Base-by-base conservation (phyloP, 108 stramenopile genomes). In the Cyclotella choctawhatcheeana region DNA sequence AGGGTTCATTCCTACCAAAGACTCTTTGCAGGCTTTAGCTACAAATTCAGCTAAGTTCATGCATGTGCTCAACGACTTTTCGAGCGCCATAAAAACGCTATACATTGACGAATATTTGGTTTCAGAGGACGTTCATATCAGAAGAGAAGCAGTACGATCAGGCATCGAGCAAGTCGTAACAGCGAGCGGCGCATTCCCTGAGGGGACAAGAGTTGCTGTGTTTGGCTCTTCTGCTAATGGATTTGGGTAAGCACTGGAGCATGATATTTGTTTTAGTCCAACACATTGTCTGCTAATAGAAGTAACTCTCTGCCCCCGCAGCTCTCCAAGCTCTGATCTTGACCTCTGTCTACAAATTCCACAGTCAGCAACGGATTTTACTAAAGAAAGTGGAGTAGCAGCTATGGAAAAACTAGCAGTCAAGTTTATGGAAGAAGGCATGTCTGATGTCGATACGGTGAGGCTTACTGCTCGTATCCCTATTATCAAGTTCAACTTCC, bases 391-490 rank as follows among this genome's bases (percentile, higher is more conserved):
- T 40, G 94, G 94, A 29, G 77, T 87, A 8, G 47, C 64, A 18
- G 91, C 89, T 1, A 96, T 96, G 95, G 77, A 88, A 16, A 78
- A 76, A 18, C 76, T 97, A 2, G 93, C 91, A 17, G 66, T 83
- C 26, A 67, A 82, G 12, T 77, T 99, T 59, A 59, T 81, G 29
- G 59, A 56, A 44, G 74, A 71, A 20, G 96, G 92, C 31, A 93
- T 97, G 91, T 26, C 65, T 56, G 86, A 98, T 71, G 97, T 99
- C 26, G 85, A 92, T 68, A 89, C 94, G 16, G 77, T 64, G 2
- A 79, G 99, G 6, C 72, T 96, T n/a, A 97, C 98, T 20, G 98
- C 98, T 6, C 88, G 99, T 17, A 98, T 99, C 44, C 98, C 99
- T 0, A 94, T 99, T 61, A 84, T 99, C 58, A 91, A 91, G 69